Evolutionary conservation across 371 early-diverging fungal genomes (phyloP), one percentile per base, ranked within the genome.

Genomic region (Smittium mucronatum): DNA sequence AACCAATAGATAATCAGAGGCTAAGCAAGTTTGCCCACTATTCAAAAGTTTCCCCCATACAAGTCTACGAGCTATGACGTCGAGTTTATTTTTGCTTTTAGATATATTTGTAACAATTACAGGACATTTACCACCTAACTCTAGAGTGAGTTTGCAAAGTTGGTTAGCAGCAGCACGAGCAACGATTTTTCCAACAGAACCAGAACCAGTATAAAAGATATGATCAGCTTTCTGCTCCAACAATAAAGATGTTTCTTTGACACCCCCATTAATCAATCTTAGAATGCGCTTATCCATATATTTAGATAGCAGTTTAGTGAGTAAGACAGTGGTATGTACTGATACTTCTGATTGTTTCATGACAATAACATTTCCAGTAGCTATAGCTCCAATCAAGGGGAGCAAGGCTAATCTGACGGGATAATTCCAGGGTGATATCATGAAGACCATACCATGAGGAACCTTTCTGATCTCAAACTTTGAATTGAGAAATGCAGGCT

Each of bases 341-440:
- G 93, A 78, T 1, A 93, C 78, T 79, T 97, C 97, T 1, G 94
- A 93, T 11, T 93, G 95, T 87, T 97, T 97, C 67, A 94, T 35
- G 1, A 92, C 75, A 33, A 84, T 91, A 16, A 87, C 86, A 80
- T 92, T 91, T n/a, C 98, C 97, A 0, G 92, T 92, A 28, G 93
- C 93, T 73, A 95, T 82, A n/a, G 94, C 93, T 34, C 90, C 89
- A 29, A 84, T 83, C 2, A 93, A 72, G 1, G 97, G 96, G 8
- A 82, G 71, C n/a, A 94, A 70, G 1, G 83, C 29, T 36, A 95
- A 79, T 63, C 87, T 81, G 36, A 93, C 71, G 30, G 91, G 93
- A 74, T 89, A 94, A 75, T 95, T 95, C 97, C 95, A 94, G 5
- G 95, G 80, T 2, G 87, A 85, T 57, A 89, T 80, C 63, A 89